These are phyloP conservation scores for Eucalyptus rudis DNA, from an alignment of 345 rosid genomes.

Conservation along the genomic window DNA sequence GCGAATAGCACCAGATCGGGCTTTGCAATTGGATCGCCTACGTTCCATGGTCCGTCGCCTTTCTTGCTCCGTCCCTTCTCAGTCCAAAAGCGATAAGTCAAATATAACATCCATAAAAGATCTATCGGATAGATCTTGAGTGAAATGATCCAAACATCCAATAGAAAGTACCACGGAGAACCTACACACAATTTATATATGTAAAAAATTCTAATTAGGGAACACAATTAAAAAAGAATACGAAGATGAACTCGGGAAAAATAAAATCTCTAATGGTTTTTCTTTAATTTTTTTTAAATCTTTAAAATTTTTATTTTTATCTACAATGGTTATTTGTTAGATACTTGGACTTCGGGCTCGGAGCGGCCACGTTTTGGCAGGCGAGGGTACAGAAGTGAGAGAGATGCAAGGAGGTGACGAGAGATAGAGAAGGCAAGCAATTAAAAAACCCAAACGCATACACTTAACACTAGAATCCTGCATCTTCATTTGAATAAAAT, in stretches of 20 bases:
- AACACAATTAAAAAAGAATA: not conserved
- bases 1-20: not conserved
- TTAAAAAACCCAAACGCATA: not conserved
- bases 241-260: not conserved
- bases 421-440: not conserved
- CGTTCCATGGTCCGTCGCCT: not conserved
- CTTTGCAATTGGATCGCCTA: not conserved
- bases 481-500: not conserved
- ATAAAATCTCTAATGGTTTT: not conserved
- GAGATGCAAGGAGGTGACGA: not conserved
- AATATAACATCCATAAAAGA: not conserved
- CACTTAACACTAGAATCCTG: not conserved
- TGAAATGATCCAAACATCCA: not conserved
- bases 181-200: not conserved
- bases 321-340: not conserved
- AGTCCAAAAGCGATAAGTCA: not conserved
- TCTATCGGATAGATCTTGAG: not conserved
- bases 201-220: not conserved
- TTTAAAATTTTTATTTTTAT: no score
- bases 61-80: not conserved
- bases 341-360: not conserved
- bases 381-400: not conserved
- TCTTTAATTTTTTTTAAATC: no score
- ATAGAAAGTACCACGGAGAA: not conserved
- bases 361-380: not conserved